phyloP scores from a whole-genome alignment of 2,329 filamentous ascomycete genomes.

The Rhynchosporium graminicola region DNA sequence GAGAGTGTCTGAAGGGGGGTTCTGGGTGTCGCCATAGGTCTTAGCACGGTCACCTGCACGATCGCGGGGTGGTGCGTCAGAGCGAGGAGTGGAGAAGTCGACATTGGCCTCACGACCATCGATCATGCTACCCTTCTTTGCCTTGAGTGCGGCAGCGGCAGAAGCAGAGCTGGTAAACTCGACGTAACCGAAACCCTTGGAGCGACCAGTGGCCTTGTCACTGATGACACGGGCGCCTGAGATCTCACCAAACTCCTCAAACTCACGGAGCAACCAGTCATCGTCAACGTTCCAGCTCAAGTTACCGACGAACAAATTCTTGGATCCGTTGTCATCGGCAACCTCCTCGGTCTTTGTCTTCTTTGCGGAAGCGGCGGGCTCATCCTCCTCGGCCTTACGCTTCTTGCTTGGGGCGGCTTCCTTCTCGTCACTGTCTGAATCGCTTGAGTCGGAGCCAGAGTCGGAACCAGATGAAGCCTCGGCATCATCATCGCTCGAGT shows the following conservation, averaged over 20 bases:
- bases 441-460: constrained; percentile 28
- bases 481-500: constrained; percentile 25
- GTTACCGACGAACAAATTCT: constrained; percentile 72
- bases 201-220: constrained; percentile 65
- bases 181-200: constrained; percentile 75
- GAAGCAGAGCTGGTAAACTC: constrained; percentile 63
- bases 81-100: constrained; percentile 66
- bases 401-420: constrained; percentile 53
- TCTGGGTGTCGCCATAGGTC: constrained; percentile 63
- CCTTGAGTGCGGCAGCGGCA: constrained; percentile 63
- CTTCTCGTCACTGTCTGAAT: constrained; percentile 28
- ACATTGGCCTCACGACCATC: constrained; percentile 69
- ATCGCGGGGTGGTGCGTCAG: constrained; percentile 49
- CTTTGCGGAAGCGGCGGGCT: constrained; percentile 48
- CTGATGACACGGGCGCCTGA: constrained; percentile 65
- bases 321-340: constrained; percentile 46
- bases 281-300: constrained; percentile 77
- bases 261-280: constrained; percentile 69
- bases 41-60: constrained; percentile 53
- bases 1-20: constrained; percentile 65
- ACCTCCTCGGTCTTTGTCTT: constrained; percentile 53
- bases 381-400: constrained; percentile 55
- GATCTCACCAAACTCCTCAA: constrained; percentile 68
- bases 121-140: constrained; percentile 64
- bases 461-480: constrained; percentile 29